A percentile compares a stretch with the other conserved stretches of the same genome.
Conservation (phyloP, 2,329 filamentous ascomycete species). For the Botryotinia globosa region DNA sequence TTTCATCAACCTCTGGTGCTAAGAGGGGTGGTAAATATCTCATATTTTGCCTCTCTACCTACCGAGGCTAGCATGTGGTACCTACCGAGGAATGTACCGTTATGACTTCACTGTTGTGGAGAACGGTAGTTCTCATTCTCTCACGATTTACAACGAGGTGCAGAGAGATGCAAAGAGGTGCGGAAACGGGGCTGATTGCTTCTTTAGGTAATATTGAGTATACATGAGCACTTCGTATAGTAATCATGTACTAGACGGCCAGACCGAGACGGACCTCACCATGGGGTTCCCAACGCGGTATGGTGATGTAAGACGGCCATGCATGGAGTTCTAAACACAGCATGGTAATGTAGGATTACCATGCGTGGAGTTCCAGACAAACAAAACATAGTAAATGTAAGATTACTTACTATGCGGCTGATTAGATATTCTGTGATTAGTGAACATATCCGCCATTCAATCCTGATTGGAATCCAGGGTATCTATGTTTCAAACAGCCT, state of each 20-base stretch:
- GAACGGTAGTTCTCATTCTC: neutral
- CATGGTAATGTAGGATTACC: neutral
- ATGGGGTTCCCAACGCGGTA: neutral
- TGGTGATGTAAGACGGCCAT: neutral
- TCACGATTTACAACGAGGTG: neutral
- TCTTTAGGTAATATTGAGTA: neutral
- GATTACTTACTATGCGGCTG: neutral
- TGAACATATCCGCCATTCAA: neutral
- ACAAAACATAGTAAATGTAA: neutral
- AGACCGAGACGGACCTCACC: neutral
- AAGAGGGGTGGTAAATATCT: neutral
- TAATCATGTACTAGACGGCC: neutral
- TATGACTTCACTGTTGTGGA: neutral
- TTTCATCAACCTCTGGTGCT: neutral
- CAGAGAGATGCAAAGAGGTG: neutral
- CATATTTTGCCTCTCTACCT: neutral
- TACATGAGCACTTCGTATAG: neutral
- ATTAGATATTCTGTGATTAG: neutral
- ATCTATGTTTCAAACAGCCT: neutral
- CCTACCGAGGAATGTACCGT: neutral
- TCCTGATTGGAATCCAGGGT: neutral
- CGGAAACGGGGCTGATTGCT: neutral
- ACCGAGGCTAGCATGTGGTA: neutral
- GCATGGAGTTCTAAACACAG: neutral
- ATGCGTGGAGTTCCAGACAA: neutral